phyloP scores from a whole-genome alignment of 2,329 filamentous ascomycete genomes.

The Ophiostoma quercus region DNA sequence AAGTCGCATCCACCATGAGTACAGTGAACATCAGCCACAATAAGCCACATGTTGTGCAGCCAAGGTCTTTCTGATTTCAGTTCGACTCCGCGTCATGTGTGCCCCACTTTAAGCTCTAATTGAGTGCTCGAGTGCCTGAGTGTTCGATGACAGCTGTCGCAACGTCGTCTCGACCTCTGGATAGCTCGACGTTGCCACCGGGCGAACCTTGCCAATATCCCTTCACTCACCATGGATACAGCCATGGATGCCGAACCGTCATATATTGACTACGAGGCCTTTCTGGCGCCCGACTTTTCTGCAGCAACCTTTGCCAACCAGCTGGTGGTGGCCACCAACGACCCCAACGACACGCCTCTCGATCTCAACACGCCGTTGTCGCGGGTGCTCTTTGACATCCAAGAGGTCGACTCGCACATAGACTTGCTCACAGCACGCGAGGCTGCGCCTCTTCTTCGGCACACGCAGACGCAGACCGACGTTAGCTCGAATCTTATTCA shows the following conservation, averaged over 20 bases:
- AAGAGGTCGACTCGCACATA: slow-evolving; percentile 95
- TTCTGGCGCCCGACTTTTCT: slow-evolving; percentile 77
- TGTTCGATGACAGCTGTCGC: background rate
- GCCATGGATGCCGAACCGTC: slow-evolving; percentile 51
- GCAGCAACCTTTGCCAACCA: slow-evolving; percentile 79
- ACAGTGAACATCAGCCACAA: background rate
- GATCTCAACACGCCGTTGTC: slow-evolving; percentile 93
- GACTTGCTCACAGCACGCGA: slow-evolving; percentile 81
- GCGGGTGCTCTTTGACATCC: slow-evolving; percentile 89
- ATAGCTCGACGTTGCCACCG: background rate
- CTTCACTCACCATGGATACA: too few relatives aligned
- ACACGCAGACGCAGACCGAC: slow-evolving; percentile 69
- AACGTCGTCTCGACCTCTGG: background rate
- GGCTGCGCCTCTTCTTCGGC: slow-evolving; percentile 71
- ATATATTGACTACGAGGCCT: slow-evolving; percentile 94
- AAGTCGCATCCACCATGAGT: background rate
- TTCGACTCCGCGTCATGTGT: background rate
- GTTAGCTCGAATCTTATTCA: slow-evolving; percentile 67
- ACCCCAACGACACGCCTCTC: slow-evolving; percentile 79
- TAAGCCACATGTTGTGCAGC: background rate
- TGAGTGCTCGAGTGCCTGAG: background rate
- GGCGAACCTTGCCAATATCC: slow-evolving; percentile 31
- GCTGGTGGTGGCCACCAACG: slow-evolving; percentile 85
- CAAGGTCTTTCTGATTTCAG: background rate
- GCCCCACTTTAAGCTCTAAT: background rate